Base-by-base conservation (phyloP, 257 asterid genomes). In the Solanum lycopersicoides region DNA sequence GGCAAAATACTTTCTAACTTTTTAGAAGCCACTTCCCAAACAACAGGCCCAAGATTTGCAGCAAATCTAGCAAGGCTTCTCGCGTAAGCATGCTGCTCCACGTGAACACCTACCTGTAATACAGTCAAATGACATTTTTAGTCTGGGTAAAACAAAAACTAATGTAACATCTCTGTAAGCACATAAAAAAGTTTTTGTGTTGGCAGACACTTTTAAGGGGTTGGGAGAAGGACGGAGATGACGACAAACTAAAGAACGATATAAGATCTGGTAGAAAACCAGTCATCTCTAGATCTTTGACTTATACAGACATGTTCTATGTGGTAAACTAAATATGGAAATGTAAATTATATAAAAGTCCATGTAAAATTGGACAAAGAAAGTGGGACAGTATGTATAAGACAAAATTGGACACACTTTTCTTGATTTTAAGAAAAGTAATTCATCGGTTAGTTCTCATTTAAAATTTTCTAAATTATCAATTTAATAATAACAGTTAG, bases 31-130 rank as follows among this genome's bases (percentile, higher is more conserved):
- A 94, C 83, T 85, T 92, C 91, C 99, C 99, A 96, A 50, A 95
- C 95, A 69, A 89, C 91, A 3, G 99, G 98, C 86, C 99, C 99
- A 25, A 97, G 97, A 91, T 92, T 91, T 25, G 98, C 96, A 15
- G 99, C 97, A 82, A 80, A 97, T 84, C 96, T 92, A 34, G 98
- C 96, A 50, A 95, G 91, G 92, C 98, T 97, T 88, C 98, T 94
- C 9, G 97, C 97, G 87, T 94, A 97, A 66, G 93, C 93, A 60
- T 95, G 94, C 21, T 95, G 94, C 74, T 95, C 98, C n/a, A 85
- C 73, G 75, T 93, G 96, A 56, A 93, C 92, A 82, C 99, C 99
- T 3, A 97, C 98, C 99, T 97, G 96, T 73, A 30, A 50, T 32
- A 86, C 5, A 87, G 34, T 82, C 71, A 82, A 45, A 76, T 73